Percentiles rank a stretch among this genome's conserved stretches.
These are phyloP conservation scores for Debaryomyces sp. DNA, from an alignment of 1,139 yeast genomes.

Conservation along the genomic window DNA sequence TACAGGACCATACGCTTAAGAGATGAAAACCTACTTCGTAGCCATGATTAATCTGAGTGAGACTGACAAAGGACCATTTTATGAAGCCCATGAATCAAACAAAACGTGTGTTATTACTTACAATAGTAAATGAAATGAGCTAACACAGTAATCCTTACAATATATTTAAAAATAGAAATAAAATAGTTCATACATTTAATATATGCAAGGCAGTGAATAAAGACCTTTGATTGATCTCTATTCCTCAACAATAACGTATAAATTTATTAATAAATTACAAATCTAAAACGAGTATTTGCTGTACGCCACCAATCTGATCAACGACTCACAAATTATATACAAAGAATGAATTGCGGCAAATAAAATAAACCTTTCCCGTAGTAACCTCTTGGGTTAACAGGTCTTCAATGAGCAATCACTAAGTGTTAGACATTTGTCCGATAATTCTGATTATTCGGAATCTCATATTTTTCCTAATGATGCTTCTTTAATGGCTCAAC, in stretches of 20 bases:
- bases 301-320: background rate
- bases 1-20: too few species aligned
- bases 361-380: background rate
- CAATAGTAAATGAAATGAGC: too few species aligned
- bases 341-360: background rate
- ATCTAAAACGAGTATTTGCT: background rate
- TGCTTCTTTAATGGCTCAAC: conserved; percentile 65
- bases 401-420: background rate
- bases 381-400: background rate
- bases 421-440: background rate
- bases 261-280: background rate
- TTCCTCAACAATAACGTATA: background rate
- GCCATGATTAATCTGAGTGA: too few species aligned
- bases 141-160: too few species aligned
- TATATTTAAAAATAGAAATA: too few species aligned
- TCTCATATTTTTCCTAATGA: conserved; percentile 6
- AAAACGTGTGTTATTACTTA: too few species aligned
- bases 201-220: background rate
- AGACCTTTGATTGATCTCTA: background rate
- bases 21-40: too few species aligned
- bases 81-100: too few species aligned
- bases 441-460: background rate
- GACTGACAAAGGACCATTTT: too few species aligned
- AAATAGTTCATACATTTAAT: background rate
- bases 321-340: background rate